Base-by-base conservation (phyloP, 164 flowering plant species). In the Stephania cephalantha region DNA sequence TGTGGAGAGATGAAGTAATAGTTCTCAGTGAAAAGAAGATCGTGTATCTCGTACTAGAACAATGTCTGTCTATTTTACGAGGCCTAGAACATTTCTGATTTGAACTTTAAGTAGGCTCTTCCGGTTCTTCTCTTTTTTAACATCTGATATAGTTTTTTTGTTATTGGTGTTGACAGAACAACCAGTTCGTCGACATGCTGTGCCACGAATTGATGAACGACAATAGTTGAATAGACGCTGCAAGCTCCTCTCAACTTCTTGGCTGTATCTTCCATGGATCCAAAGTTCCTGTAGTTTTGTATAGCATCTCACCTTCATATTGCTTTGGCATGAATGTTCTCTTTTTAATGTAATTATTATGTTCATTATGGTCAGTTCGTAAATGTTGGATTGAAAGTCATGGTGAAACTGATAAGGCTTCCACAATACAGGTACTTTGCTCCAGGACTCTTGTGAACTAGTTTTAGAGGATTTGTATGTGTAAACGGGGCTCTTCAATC, bases 131-230 rank as follows among this genome's bases (percentile, higher is more conserved):
- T 35, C 42, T 46, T 52, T 52, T 71, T 18, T 20, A 71, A 50
- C 63, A 48, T 71, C 17, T 71, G 31, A 71, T n/a, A 42, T 69
- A 31, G 5, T 1, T 20, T 75, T 35, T 45, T 35, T 75, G 53
- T 78, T 73, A 35, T 35, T 35, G 42, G 42, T 35, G 2, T 35
- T 35, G 4, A 68, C 68, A 92, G 97, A 91, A 92, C 70, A 84
- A 91, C 78, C 90, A 85, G 76, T 92, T 91, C 81, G 80, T 92
- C 55, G 95, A 92, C 81, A 84, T 87, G 92, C 75, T 92, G 69
- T 81, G 85, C 80, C 86, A 85, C 70, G 90, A 91, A 70, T 55
- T 92, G 72, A 75, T 85, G 84, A 90, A 85, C 69, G 81, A 76
- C 25, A 88, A 85, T 69, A 81, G 79, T 67, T 77, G 82, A 72